Conservation (phyloP, 768 basidiomycete genomes). For the Dendrothele bispora region DNA sequence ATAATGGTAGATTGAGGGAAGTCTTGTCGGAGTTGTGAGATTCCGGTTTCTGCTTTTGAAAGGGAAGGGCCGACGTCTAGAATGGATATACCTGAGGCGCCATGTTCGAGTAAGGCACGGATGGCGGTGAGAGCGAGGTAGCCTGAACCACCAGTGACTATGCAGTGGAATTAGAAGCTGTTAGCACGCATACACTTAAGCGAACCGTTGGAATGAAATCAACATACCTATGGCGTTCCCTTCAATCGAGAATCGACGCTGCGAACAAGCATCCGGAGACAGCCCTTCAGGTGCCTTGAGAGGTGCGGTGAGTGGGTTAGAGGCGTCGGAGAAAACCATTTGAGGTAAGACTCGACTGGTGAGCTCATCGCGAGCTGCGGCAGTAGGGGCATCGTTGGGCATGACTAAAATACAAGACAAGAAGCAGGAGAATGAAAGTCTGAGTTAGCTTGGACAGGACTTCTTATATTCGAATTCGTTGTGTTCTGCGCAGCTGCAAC, state of each 20-base stretch:
- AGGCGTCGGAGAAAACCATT: conserved; percentile 30
- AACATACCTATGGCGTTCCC: conserved; percentile 42
- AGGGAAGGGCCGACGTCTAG: conserved; percentile 27
- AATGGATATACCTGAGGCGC: conserved; percentile 32
- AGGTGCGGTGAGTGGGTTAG: conserved; percentile 31
- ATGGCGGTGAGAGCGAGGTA: conserved; percentile 34
- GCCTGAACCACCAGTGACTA: conserved; percentile 47
- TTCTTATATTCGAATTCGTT: too few species aligned
- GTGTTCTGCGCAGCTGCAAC: too few species aligned
- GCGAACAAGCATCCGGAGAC: conserved; percentile 25
- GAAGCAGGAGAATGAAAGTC: too few species aligned
- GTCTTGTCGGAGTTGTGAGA: conserved; percentile 19
- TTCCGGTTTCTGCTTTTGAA: conserved; percentile 19
- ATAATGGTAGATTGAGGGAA: conserved; percentile 34
- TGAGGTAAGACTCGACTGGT: conserved; percentile 27
- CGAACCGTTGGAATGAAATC: neutral
- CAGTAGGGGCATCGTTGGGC: too few species aligned
- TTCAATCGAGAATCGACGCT: conserved; percentile 32
- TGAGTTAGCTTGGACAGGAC: too few species aligned
- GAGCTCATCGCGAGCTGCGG: conserved; percentile 28
- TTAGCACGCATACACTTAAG: neutral
- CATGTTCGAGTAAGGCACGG: conserved; percentile 45
- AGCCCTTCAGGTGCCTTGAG: conserved; percentile 15
- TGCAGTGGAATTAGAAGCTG: neutral
- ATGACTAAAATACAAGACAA: too few species aligned